Evolutionary conservation across 2,329 filamentous ascomycete genomes (phyloP), one percentile per base, ranked within the genome.

Genomic region (Aspergillus hortae): DNA sequence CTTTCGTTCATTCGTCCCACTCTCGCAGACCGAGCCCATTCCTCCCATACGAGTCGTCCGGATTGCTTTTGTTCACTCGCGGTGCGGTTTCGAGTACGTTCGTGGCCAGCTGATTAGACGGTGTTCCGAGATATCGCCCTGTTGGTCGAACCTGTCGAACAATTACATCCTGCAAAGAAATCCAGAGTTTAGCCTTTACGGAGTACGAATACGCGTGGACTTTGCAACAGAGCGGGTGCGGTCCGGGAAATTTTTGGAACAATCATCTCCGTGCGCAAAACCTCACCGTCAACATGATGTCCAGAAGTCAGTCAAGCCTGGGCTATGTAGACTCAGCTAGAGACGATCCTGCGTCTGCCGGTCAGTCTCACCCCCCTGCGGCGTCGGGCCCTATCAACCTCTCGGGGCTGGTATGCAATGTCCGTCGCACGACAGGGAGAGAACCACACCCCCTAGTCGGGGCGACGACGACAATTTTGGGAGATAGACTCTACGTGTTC

Each of bases 401-500:
- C 25, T 87, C 85, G 4, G 84, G 84, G 4, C 70, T 88, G 52
- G 84, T 87, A 6, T 88, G 85, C 67, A 87, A 86, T 67, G 83
- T 87, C 21, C 82, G 86, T 61, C 77, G 92, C 57, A 97, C 94
- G 1, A 97, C 92, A 0, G 94, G 94, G 33, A 85, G 86, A 56
- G 92, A 97, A 67, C 94, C 94, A 2, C 90, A 89, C 64, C 89
- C 94, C 2, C 77, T 97, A 2, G 94, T 99, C 0, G 94, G 94
- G 30, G 92, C 94, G 4, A 96, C 94, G 0, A 97, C 94, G 0
- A 97, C 94, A 0, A 89, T 97, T 44, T 73, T 99, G 1, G 94
- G 92, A 25, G 94, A 99, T 71, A 96, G 95, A 70, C 80, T 99
- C 19, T 99, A 96, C 69, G 92, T 97, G 3, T 99, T 97, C 75